Evolutionary conservation across 768 basidiomycete species (phyloP).

Genomic region (Podaxis pistillaris): DNA sequence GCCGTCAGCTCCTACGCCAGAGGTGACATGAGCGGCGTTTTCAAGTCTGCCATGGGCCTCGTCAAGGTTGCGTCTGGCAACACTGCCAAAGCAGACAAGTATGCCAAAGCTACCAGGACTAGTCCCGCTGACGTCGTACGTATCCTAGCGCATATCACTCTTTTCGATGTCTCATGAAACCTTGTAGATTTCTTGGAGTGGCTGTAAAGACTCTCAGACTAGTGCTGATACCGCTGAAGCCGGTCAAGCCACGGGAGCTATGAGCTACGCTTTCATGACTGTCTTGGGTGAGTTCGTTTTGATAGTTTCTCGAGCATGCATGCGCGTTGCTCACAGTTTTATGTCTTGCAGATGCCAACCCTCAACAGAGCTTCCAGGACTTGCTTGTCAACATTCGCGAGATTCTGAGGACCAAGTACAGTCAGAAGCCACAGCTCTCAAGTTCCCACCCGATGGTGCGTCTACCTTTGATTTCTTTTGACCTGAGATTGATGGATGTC

Average conservation of each 20-base stretch:
- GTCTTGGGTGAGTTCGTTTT: slow-evolving; percentile 42
- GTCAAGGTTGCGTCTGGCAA: slow-evolving; percentile 73
- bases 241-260: slow-evolving; percentile 71
- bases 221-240: slow-evolving; percentile 73
- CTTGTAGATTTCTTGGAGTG: slow-evolving; percentile 77
- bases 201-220: slow-evolving; percentile 80
- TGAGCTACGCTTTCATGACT: slow-evolving; percentile 70
- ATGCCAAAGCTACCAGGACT: slow-evolving; percentile 61
- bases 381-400: slow-evolving; percentile 38
- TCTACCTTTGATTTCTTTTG: slow-evolving; percentile 8
- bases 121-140: slow-evolving; percentile 85
- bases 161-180: neutral
- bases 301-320: neutral
- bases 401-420: slow-evolving; percentile 38
- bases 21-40: slow-evolving; percentile 78
- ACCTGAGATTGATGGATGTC: neutral
- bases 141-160: slow-evolving; percentile 13
- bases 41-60: slow-evolving; percentile 71
- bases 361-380: slow-evolving; percentile 42
- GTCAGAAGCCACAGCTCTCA: slow-evolving; percentile 44
- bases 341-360: slow-evolving; percentile 32
- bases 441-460: slow-evolving; percentile 40
- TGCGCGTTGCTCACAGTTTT: neutral
- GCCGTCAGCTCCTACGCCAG: slow-evolving; percentile 75
- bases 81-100: slow-evolving; percentile 60